These are phyloP conservation scores for Ophiobolus disseminans DNA, from an alignment of 2,329 filamentous ascomycete genomes.

Conservation along the genomic window DNA sequence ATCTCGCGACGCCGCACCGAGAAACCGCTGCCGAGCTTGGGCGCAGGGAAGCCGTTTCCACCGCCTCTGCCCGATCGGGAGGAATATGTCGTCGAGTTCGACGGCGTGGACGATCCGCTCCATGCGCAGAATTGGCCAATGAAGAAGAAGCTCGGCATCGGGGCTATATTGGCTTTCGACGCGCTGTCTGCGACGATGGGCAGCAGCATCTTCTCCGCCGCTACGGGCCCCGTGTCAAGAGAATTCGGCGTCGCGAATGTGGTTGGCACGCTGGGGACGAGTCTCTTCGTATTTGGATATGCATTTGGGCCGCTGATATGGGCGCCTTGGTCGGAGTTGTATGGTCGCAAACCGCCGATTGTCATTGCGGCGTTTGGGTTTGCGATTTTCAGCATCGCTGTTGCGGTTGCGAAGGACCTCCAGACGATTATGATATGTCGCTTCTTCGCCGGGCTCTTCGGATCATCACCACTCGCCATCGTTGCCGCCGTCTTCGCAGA, in stretches of 20 bases:
- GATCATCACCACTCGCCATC: constrained; percentile 59
- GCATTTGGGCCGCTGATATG: constrained; percentile 50
- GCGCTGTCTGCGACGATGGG: constrained; percentile 75
- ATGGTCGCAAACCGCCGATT: constrained; percentile 59
- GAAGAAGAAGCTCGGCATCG: constrained; percentile 75
- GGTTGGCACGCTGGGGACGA: constrained; percentile 44
- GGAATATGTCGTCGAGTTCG: constrained; percentile 82
- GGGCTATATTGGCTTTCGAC: constrained; percentile 74
- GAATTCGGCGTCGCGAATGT: constrained; percentile 41
- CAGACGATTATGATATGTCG: constrained; percentile 62
- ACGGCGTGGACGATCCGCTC: constrained; percentile 80
- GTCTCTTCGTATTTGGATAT: constrained; percentile 47
- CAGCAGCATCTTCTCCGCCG: constrained; percentile 53
- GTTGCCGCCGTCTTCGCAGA: constrained; percentile 65
- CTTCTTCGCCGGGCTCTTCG: constrained; percentile 62
- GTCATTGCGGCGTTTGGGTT: constrained; percentile 59
- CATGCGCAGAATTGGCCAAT: constrained; percentile 90
- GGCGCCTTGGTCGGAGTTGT: constrained; percentile 62
- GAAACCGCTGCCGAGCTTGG: constrained; percentile 71
- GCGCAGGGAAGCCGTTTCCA: constrained; percentile 75
- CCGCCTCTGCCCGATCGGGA: constrained; percentile 73
- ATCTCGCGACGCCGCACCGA: constrained; percentile 45
- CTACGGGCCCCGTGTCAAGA: constrained; percentile 32
- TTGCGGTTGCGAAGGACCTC: constrained; percentile 59
- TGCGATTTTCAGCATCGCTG: constrained; percentile 58